Conservation (phyloP, 768 basidiomycete genomes). For the Leccinum longicurvipes region DNA sequence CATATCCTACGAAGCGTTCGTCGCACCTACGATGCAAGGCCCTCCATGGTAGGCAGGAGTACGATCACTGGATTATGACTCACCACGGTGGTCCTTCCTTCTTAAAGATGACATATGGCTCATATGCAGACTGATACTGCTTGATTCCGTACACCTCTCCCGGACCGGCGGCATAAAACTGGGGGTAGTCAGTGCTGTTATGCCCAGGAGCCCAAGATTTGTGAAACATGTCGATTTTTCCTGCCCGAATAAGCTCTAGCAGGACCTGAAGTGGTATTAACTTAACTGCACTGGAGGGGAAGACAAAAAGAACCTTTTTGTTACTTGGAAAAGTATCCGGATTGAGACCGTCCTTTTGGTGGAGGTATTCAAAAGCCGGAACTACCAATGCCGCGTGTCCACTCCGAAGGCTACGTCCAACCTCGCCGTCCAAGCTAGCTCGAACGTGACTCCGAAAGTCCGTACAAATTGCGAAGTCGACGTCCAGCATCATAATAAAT, state of each 20-base stretch:
- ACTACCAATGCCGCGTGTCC: constrained; percentile 74
- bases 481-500: constrained; percentile 88
- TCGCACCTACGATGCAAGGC: constrained; percentile 65
- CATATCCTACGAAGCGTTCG: constrained; percentile 87
- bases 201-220: constrained; percentile 76
- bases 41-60: neutral
- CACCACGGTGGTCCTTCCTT: constrained; percentile 76
- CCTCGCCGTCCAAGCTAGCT: constrained; percentile 32
- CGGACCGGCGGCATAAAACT: constrained; percentile 56
- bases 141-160: constrained; percentile 74
- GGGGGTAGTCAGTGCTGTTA: constrained; percentile 73
- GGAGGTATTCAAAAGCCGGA: constrained; percentile 80
- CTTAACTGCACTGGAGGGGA: neutral
- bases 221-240: constrained; percentile 73
- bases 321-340: constrained; percentile 58
- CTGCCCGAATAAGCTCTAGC: constrained; percentile 51
- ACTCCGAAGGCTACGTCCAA: constrained; percentile 43
- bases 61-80: constrained; percentile 12
- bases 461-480: constrained; percentile 84
- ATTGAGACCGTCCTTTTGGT: constrained; percentile 61
- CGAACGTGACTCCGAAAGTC: constrained; percentile 65
- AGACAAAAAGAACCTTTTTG: constrained; percentile 49
- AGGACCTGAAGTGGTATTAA: constrained; percentile 40
- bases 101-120: constrained; percentile 84
- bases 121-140: constrained; percentile 79